A percentile compares a stretch with the other conserved stretches of the same genome.
phyloP scores from a whole-genome alignment of 805 yeast species.

The Clavispora phyllophila region DNA sequence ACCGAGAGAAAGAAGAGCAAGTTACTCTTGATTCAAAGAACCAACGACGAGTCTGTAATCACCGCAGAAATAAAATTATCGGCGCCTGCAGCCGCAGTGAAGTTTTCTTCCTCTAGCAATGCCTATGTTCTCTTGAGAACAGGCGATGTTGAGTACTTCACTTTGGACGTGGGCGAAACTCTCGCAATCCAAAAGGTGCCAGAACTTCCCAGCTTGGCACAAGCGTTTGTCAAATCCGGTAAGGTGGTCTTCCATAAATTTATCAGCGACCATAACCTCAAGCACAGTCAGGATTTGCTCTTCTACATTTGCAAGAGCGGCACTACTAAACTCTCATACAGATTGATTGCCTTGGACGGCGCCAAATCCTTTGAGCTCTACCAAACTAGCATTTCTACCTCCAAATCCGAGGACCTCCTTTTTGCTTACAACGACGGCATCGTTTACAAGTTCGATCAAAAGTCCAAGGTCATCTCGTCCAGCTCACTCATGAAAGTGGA shows the following conservation, averaged over 20 bases:
- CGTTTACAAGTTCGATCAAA: constrained; percentile 20
- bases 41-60: constrained; percentile 8
- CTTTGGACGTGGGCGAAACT: constrained; percentile 1
- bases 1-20: constrained; percentile 29
- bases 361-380: constrained; percentile 20
- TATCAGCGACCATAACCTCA: constrained; percentile 18
- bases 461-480: constrained; percentile 15
- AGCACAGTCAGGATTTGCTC: constrained; percentile 21
- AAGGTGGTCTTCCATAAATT: constrained; percentile 27
- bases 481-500: constrained; percentile 21
- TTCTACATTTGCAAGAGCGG: constrained; percentile 14
- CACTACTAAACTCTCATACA: constrained; percentile 13
- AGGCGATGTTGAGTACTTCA: constrained; percentile 23
- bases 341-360: constrained; percentile 21
- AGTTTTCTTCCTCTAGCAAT: constrained; percentile 5
- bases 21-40: constrained; percentile 11
- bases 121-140: constrained; percentile 25
- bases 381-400: constrained; percentile 10
- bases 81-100: constrained; percentile 9
- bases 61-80: constrained; percentile 9
- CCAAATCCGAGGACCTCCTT: constrained; percentile 2
- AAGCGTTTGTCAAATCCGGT: neutral
- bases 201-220: constrained; percentile 3
- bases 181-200: constrained; percentile 17
- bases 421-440: constrained; percentile 24